Evolutionary conservation across 441 rosid species (phyloP).

Genomic region (Arabidopsis hybrid): DNA sequence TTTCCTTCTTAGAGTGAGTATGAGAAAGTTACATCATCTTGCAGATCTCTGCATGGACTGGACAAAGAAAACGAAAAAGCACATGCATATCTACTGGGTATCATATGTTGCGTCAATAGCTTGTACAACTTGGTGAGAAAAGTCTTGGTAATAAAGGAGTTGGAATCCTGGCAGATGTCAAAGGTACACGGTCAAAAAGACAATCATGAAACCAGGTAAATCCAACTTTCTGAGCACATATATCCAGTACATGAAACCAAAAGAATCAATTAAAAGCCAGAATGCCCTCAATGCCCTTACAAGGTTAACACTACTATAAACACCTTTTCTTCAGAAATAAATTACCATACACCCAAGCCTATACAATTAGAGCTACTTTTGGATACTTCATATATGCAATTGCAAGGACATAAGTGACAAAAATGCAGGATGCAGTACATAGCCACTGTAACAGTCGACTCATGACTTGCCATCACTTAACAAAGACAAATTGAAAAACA

Average conservation of each 20-base stretch:
- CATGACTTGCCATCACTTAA: slow-evolving; percentile 28
- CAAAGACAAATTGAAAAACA: slow-evolving; percentile 9
- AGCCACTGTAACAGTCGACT: slow-evolving; percentile 16
- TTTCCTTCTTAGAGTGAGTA: slow-evolving; percentile 30
- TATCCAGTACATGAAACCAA: slow-evolving; percentile 27
- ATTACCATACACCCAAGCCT: slow-evolving; percentile 28
- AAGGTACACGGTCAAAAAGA: slow-evolving; percentile 29
- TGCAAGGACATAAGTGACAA: slow-evolving; percentile 19
- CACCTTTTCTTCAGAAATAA: slow-evolving; percentile 20
- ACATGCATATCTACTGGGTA: slow-evolving; percentile 92
- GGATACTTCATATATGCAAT: slow-evolving; percentile 15
- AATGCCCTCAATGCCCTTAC: not conserved
- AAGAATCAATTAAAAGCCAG: slow-evolving; percentile 28
- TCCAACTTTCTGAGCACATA: slow-evolving; percentile 13
- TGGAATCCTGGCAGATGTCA: slow-evolving; percentile 69
- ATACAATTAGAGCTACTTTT: slow-evolving; percentile 19
- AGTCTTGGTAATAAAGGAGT: slow-evolving; percentile 57
- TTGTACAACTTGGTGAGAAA: slow-evolving; percentile 74
- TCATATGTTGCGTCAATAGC: slow-evolving; percentile 62
- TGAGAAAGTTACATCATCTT: slow-evolving; percentile 62
- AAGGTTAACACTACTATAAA: slow-evolving; percentile 27
- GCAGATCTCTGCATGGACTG: slow-evolving; percentile 67
- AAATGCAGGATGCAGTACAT: slow-evolving; percentile 28
- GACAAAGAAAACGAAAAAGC: slow-evolving; percentile 73
- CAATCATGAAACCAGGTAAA: slow-evolving; percentile 26